Percentiles rank a stretch among this genome's conserved stretches.
These are phyloP conservation scores for Malassezia slooffiae DNA, from an alignment of 1,284 basidiomycete species.

Conservation along the genomic window DNA sequence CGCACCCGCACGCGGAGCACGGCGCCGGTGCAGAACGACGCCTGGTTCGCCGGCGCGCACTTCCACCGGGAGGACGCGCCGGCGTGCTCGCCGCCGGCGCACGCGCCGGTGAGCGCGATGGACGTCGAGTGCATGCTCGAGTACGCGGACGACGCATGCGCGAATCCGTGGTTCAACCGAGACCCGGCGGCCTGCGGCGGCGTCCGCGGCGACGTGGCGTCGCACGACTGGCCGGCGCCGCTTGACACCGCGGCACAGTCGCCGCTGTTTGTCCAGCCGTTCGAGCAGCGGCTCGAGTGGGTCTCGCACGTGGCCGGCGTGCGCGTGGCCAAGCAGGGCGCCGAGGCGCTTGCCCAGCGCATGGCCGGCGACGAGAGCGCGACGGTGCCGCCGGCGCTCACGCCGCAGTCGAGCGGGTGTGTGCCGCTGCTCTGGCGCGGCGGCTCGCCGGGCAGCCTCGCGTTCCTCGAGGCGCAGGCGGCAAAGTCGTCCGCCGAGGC, in stretches of 20 bases:
- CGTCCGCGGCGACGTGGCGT: neutral
- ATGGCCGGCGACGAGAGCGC: neutral
- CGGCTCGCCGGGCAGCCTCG: slow-evolving; percentile 10
- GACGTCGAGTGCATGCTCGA: slow-evolving; percentile 10
- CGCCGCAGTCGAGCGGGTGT: slow-evolving; percentile 5
- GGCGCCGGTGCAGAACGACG: neutral
- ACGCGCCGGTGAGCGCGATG: neutral
- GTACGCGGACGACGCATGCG: slow-evolving; percentile 7
- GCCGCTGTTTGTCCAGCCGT: slow-evolving; percentile 26
- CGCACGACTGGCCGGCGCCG: slow-evolving; percentile 7
- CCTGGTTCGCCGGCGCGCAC: slow-evolving; percentile 8
- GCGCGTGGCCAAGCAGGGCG: slow-evolving; percentile 23
- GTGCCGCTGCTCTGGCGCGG: slow-evolving; percentile 18
- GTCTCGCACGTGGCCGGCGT: slow-evolving; percentile 38
- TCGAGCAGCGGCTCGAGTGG: slow-evolving; percentile 35
- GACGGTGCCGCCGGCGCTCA: too few relatives aligned
- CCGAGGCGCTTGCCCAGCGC: slow-evolving; percentile 5
- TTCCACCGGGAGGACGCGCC: neutral
- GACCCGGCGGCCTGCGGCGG: slow-evolving; percentile 1
- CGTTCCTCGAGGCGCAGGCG: slow-evolving; percentile 1
- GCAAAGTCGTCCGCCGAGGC: too few relatives aligned
- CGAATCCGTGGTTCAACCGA: slow-evolving; percentile 14
- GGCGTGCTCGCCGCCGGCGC: neutral
- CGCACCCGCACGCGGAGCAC: slow-evolving; percentile 16
- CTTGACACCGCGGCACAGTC: too few relatives aligned